These are phyloP conservation scores for Fusarium sp. DNA, from an alignment of 2,329 filamentous ascomycete genomes.

Conservation along the genomic window DNA sequence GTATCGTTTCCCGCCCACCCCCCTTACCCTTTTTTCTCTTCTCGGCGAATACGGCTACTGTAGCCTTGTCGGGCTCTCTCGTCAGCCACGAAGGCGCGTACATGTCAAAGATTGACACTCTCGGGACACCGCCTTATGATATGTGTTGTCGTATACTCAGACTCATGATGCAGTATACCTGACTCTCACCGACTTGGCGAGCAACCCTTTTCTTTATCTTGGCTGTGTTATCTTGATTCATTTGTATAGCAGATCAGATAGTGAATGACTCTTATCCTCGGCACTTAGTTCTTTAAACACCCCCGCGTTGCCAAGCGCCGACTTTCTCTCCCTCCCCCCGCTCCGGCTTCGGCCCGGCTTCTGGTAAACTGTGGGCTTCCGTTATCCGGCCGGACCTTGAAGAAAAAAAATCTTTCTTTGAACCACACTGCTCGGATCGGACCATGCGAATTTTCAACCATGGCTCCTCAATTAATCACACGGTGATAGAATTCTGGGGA, in stretches of 20 bases:
- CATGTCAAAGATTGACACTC: slow-evolving; percentile 19
- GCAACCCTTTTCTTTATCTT: not conserved
- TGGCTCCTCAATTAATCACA: slow-evolving; percentile 32
- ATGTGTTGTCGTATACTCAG: not conserved
- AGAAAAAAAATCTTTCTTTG: slow-evolving; percentile 11
- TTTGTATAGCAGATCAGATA: not conserved
- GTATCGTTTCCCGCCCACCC: not conserved
- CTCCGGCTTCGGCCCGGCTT: slow-evolving; percentile 43
- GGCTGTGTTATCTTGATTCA: slow-evolving; percentile 18
- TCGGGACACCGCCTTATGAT: slow-evolving; percentile 29
- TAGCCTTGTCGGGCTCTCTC: slow-evolving; percentile 28
- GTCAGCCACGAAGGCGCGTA: slow-evolving; percentile 25
- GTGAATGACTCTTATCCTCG: slow-evolving; percentile 16
- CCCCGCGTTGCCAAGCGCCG: slow-evolving; percentile 32
- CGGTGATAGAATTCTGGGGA: slow-evolving; percentile 36
- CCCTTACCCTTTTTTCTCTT: not conserved
- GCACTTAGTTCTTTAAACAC: not conserved
- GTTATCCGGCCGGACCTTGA: slow-evolving; percentile 32
- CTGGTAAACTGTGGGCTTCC: slow-evolving; percentile 21
- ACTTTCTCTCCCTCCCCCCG: slow-evolving; percentile 6
- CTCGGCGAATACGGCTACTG: not conserved
- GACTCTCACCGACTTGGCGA: slow-evolving; percentile 15
- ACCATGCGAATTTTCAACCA: slow-evolving; percentile 8
- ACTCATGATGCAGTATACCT: not conserved
- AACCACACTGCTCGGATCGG: slow-evolving; percentile 1